Evolutionary conservation across 1,284 basidiomycete genomes (phyloP), one percentile per base, ranked within the genome.

Genomic region (Golubevia pallescens): DNA sequence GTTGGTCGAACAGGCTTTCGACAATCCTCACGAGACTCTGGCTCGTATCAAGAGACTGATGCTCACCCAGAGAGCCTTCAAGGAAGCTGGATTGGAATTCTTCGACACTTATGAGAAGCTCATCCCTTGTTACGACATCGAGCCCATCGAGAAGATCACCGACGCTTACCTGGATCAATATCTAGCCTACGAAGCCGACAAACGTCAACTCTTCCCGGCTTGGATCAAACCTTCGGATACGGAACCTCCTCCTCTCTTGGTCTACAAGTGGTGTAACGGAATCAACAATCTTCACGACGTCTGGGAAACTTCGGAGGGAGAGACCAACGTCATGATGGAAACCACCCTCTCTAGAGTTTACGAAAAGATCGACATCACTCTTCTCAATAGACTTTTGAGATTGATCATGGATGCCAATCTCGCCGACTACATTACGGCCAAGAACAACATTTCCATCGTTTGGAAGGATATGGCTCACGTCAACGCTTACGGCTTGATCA

Each of bases 391-490:
- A 13, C 72, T 85, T 14, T 60, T 85, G 61, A 81, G 83, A 10
- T 68, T 85, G n/a, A 77, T 85, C 73, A 82, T 85, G 78, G 83
- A 85, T 64, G 75, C 80, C 66, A 85, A 85, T 66, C 60, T 85
- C 66, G 83, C 83, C 38, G 83, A 85, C 69, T 84, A 84, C 66
- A 85, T 84, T 64, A 85, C 83, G 19, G 72, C 79, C 55, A 85
- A 85, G 75, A 84, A 85, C 78, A 85, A 85, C 71, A 78, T 85
- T 57, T 80, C 80, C 19, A 77, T 85, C 60, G 81, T 84, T 3
- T 85, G 75, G 71, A 85, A 85, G 74, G 83, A 85, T 68, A 85
- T 85, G 83, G n/a, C n/a, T n/a, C 83, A 85, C 70, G 75, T 84
- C 68, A 85, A 85, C 63, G 74, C 75, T 42, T 85, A 80, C 57